phyloP scores from a whole-genome alignment of 768 basidiomycete genomes.

The Pleurotus cornucopiae region DNA sequence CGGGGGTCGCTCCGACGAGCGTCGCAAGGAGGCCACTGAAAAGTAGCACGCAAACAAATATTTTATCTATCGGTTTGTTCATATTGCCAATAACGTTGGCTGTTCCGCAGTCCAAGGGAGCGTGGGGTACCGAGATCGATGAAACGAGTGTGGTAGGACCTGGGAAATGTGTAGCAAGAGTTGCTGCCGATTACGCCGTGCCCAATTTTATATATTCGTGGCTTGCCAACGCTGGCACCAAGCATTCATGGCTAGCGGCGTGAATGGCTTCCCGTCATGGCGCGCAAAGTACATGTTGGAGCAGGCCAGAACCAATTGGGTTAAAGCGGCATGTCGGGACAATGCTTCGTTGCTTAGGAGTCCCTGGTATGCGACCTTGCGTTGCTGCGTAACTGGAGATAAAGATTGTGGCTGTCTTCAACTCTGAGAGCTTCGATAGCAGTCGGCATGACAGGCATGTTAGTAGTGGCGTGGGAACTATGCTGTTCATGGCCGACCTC shows the following conservation, averaged over 20 bases:
- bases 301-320: too few species aligned
- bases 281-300: too few species aligned
- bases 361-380: too few species aligned
- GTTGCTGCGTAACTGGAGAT: too few species aligned
- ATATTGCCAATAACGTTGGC: background rate
- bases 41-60: background rate
- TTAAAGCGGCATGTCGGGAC: too few species aligned
- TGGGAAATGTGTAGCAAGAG: background rate
- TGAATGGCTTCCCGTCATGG: background rate
- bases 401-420: too few species aligned
- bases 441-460: too few species aligned
- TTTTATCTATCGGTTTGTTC: background rate
- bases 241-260: background rate
- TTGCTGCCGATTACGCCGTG: background rate
- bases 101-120: background rate
- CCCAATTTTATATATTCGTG: background rate
- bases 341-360: too few species aligned
- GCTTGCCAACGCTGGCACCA: constrained; percentile 1
- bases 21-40: background rate
- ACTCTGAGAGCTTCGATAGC: too few species aligned
- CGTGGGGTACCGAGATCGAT: background rate
- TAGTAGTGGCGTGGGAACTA: too few species aligned
- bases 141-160: background rate
- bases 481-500: too few species aligned
- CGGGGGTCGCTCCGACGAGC: constrained; percentile 3